Conservation (phyloP, 768 basidiomycete genomes). For the Lentinula boryana region DNA sequence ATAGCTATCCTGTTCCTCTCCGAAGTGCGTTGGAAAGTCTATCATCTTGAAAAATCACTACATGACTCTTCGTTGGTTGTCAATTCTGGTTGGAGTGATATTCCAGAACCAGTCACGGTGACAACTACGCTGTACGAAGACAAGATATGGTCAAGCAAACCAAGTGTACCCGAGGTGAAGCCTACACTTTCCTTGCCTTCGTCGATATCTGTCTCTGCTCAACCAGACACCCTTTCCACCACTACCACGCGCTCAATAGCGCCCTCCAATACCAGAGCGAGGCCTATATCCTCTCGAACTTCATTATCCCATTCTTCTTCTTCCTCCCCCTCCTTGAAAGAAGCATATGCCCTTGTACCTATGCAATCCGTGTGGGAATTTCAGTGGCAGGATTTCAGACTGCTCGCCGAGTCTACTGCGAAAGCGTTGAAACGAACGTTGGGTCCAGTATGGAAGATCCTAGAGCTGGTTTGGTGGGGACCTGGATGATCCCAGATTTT, state of each 20-base stretch:
- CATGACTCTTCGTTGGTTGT: not conserved
- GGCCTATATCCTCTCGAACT: not conserved
- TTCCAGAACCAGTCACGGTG: slow-evolving; percentile 2
- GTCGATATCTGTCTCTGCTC: not conserved
- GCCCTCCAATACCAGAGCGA: not conserved
- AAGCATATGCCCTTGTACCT: not conserved
- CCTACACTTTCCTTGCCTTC: not conserved
- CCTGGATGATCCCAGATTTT: not conserved
- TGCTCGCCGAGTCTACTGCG: not conserved
- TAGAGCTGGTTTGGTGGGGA: not conserved
- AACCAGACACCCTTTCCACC: too few relatives aligned
- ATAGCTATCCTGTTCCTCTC: not conserved
- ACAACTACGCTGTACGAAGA: slow-evolving; percentile 7
- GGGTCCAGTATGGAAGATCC: not conserved
- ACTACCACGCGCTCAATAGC: not conserved
- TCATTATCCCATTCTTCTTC: not conserved
- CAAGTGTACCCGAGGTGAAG: not conserved
- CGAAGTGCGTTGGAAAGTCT: not conserved
- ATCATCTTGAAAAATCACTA: not conserved
- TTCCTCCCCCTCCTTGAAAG: not conserved
- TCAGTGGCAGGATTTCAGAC: slow-evolving; percentile 4
- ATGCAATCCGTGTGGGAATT: not conserved
- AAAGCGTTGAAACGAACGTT: not conserved
- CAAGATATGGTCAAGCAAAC: not conserved
- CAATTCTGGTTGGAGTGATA: slow-evolving; percentile 4